Percentiles rank a stretch among this genome's conserved stretches.
Evolutionary conservation across 371 early-diverging fungal genomes (phyloP).

Genomic region (Mucor saturninus): DNA sequence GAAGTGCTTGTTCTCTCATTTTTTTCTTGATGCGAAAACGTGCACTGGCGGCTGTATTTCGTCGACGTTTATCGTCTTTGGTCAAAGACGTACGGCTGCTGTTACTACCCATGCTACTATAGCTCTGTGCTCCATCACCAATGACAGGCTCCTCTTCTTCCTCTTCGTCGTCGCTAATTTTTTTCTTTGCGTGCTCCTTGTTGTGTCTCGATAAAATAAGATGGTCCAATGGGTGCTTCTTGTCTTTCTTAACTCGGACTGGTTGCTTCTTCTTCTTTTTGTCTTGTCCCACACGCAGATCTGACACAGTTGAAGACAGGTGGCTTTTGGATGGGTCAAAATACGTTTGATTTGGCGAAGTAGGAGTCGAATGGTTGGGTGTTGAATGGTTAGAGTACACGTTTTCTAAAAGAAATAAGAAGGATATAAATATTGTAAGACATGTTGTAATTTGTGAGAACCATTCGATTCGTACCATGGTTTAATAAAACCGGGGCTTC

Average conservation of each 20-base stretch:
- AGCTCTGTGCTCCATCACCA: conserved; percentile 21
- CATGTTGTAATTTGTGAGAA: background rate
- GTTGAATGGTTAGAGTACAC: background rate
- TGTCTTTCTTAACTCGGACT: conserved; percentile 1
- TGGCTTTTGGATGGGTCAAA: background rate
- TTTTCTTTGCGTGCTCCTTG: background rate
- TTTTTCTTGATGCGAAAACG: conserved; percentile 95
- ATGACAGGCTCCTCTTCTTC: conserved; percentile 15
- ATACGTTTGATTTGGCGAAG: background rate
- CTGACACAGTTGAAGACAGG: background rate
- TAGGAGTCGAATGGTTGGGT: background rate
- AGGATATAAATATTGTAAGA: background rate
- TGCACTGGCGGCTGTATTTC: conserved; percentile 95
- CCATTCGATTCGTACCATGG: background rate
- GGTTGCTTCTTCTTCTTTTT: background rate
- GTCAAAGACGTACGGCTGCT: conserved; percentile 26
- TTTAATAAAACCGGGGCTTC: background rate
- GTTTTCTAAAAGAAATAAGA: background rate
- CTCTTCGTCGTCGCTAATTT: background rate
- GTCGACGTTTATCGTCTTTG: conserved; percentile 85
- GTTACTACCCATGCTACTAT: conserved; percentile 11
- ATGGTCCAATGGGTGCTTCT: background rate
- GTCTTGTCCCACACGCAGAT: background rate
- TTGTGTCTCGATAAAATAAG: conserved; percentile 1
- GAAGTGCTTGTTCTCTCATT: conserved; percentile 82